phyloP scores from a whole-genome alignment of 169 alveolate genomes.

The Theileria luwenshuni region DNA sequence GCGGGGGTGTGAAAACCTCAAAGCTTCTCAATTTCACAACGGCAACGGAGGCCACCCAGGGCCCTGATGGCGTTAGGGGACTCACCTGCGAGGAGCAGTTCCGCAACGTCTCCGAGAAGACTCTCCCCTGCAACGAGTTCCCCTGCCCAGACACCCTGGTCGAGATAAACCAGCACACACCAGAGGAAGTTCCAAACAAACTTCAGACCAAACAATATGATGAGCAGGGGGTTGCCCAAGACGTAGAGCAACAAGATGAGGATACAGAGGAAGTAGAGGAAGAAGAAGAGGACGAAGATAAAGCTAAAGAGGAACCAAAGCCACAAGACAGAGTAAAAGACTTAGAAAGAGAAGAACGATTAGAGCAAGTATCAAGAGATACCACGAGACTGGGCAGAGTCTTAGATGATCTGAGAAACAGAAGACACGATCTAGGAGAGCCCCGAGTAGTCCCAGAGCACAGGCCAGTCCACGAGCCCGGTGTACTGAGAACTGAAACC shows the following conservation, averaged over 20 bases:
- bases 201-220: neutral
- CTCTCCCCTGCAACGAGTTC: constrained; percentile 35
- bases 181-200: neutral
- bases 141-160: constrained; percentile 28
- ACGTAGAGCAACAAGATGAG: neutral
- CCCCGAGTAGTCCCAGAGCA: no score
- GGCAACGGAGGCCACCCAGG: constrained; percentile 26
- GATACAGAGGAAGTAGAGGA: constrained; percentile 23
- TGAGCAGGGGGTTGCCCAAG: neutral
- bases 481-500: no score
- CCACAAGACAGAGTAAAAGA: neutral
- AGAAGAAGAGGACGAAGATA: neutral
- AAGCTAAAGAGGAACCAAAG: constrained; percentile 10
- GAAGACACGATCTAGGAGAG: no score
- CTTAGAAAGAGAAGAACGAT: neutral
- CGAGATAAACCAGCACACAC: neutral
- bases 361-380: no score
- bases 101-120: constrained; percentile 9
- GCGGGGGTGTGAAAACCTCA: constrained; percentile 45
- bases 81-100: constrained; percentile 62
- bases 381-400: no score
- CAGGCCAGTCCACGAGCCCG: no score
- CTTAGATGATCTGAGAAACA: no score
- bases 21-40: constrained; percentile 29
- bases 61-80: constrained; percentile 30